Conservation (phyloP, 2,329 filamentous ascomycete species). For the Sclerotinia minor region DNA sequence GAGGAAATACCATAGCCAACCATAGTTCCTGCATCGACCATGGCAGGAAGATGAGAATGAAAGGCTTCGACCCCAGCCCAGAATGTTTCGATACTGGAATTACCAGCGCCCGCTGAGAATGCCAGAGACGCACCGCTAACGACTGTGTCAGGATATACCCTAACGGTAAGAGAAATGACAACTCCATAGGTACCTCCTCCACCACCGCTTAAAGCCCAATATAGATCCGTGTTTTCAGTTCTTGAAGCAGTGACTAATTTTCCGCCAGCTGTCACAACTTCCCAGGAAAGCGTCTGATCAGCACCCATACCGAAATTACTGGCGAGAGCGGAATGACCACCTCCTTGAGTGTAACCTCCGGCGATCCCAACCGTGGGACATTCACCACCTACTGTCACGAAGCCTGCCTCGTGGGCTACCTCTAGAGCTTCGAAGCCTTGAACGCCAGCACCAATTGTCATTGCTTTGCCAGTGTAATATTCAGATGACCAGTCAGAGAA, state of each 20-base stretch:
- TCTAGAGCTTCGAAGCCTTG: slow-evolving; percentile 49
- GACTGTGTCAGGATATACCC: slow-evolving; percentile 48
- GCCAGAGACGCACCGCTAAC: slow-evolving; percentile 49
- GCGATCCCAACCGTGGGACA: slow-evolving; percentile 58
- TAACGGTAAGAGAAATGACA: slow-evolving; percentile 56
- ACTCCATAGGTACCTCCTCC: slow-evolving; percentile 61
- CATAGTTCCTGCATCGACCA: slow-evolving; percentile 53
- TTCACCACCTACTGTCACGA: slow-evolving; percentile 54
- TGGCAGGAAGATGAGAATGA: slow-evolving; percentile 47
- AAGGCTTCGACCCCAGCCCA: slow-evolving; percentile 52
- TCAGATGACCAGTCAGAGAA: slow-evolving; percentile 45
- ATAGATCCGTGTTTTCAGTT: slow-evolving; percentile 55
- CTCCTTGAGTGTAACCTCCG: slow-evolving; percentile 62
- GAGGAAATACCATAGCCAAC: slow-evolving; percentile 52
- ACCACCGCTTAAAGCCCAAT: slow-evolving; percentile 63
- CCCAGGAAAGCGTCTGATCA: slow-evolving; percentile 57
- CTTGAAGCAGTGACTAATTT: slow-evolving; percentile 50
- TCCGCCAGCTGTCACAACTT: slow-evolving; percentile 56
- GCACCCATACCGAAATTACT: slow-evolving; percentile 58
- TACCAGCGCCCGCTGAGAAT: slow-evolving; percentile 42
- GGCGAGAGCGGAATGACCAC: slow-evolving; percentile 56
- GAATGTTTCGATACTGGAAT: slow-evolving; percentile 46
- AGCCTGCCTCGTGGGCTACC: slow-evolving; percentile 45
- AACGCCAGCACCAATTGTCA: slow-evolving; percentile 57
- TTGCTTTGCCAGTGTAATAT: slow-evolving; percentile 52